A percentile compares a stretch with the other conserved stretches of the same genome.
phyloP scores from a whole-genome alignment of 192 early-diverging fungal genomes.

The Pilaira anomala region DNA sequence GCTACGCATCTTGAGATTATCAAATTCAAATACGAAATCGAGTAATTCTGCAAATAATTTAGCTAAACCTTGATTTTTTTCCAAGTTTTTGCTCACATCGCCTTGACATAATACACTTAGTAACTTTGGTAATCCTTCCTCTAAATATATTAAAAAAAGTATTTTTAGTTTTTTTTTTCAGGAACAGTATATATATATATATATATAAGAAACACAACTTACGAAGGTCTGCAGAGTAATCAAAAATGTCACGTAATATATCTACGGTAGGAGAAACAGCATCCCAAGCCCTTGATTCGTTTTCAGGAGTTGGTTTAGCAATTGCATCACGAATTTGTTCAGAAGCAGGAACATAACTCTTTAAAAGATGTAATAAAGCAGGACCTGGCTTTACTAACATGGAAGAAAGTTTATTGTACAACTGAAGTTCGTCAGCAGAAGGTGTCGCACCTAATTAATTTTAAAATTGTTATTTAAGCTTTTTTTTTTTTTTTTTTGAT shows the following conservation, averaged over 20 bases:
- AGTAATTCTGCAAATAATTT: constrained; percentile 80
- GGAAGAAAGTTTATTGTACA: constrained; percentile 55
- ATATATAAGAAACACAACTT: constrained; percentile 34
- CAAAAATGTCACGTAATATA: constrained; percentile 78
- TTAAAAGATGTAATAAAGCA: constrained; percentile 51
- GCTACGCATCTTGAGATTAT: constrained; percentile 72
- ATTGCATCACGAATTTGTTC: constrained; percentile 85
- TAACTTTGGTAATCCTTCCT: constrained; percentile 58
- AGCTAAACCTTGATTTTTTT: constrained; percentile 74
- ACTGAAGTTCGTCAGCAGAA: constrained; percentile 58
- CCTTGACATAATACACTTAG: constrained; percentile 66
- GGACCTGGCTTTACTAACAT: constrained; percentile 51
- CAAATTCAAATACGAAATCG: constrained; percentile 88
- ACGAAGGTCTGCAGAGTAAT: constrained; percentile 75
- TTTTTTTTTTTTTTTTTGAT: constrained; percentile 21
- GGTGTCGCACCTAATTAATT: constrained; percentile 58
- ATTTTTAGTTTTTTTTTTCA: not conserved
- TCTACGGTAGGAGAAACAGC: constrained; percentile 76
- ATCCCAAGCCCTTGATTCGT: constrained; percentile 88
- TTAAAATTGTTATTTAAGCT: not conserved
- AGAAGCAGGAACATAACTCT: constrained; percentile 62
- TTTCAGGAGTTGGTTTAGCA: constrained; percentile 72
- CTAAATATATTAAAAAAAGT: constrained; percentile 36
- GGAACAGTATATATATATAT: not conserved
- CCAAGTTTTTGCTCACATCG: constrained; percentile 62